Percentiles rank a stretch among this genome's conserved stretches.
Conservation (phyloP, 192 early-diverging fungal species). For the Powellomyces hirtus region DNA sequence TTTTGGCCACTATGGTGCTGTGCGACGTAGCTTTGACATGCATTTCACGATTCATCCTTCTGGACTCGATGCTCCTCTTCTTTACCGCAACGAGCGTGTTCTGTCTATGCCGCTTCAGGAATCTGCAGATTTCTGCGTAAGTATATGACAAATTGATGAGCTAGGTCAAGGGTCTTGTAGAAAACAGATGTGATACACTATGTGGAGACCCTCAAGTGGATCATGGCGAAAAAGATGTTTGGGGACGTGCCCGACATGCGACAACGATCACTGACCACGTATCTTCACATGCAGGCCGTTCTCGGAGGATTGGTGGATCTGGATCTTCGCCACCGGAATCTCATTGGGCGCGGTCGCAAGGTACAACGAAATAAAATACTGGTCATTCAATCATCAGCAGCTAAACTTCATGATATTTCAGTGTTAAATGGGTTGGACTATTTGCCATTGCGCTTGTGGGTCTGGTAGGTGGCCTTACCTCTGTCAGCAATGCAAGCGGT, state of each 20-base stretch:
- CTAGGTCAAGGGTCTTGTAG: too few relatives aligned
- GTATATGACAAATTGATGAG: too few relatives aligned
- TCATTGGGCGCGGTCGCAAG: conserved; percentile 84
- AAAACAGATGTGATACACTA: too few relatives aligned
- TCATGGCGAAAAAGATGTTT: too few relatives aligned
- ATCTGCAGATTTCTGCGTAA: conserved; percentile 55
- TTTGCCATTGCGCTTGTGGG: conserved; percentile 90
- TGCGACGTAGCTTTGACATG: conserved; percentile 70
- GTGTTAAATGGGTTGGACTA: conserved; percentile 96
- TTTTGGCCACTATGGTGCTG: conserved; percentile 80
- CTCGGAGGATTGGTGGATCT: conserved; percentile 82
- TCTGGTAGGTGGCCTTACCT: conserved; percentile 36
- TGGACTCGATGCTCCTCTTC: conserved; percentile 94
- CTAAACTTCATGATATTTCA: too few relatives aligned
- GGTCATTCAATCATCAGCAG: too few relatives aligned
- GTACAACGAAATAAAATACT: conserved; percentile 23
- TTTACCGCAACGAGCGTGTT: conserved; percentile 73
- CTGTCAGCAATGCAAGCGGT: not conserved
- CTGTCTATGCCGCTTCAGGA: conserved; percentile 72
- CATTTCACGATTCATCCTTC: conserved; percentile 89
- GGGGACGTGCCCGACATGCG: too few relatives aligned
- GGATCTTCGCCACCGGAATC: conserved; percentile 81
- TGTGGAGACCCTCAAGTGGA: too few relatives aligned
- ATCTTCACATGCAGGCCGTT: conserved; percentile 78
- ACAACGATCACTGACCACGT: too few relatives aligned